These are phyloP conservation scores for Ophiorrhiza pumila DNA, from an alignment of 257 asterid species.

Conservation along the genomic window DNA sequence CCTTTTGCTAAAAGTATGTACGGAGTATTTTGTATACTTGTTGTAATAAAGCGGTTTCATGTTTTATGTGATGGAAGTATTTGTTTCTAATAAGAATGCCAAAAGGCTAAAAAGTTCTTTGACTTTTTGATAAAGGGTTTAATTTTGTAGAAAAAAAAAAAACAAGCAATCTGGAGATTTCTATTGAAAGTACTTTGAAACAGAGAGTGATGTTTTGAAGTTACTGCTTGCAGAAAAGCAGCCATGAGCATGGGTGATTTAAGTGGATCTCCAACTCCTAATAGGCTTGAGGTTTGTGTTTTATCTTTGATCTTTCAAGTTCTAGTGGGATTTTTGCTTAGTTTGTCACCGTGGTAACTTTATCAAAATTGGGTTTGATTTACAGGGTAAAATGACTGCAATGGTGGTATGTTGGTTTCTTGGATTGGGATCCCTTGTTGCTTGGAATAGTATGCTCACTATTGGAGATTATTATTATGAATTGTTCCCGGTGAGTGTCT, in stretches of 20 bases:
- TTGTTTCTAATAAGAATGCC: not conserved
- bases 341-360: not conserved
- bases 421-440: conserved; percentile 38
- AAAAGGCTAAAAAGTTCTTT: no score
- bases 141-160: not conserved
- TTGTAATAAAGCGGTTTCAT: not conserved
- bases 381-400: conserved; percentile 36
- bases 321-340: not conserved
- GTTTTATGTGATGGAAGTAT: not conserved
- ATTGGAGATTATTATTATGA: conserved; percentile 40
- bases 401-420: conserved; percentile 30
- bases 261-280: conserved; percentile 29
- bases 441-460: conserved; percentile 42
- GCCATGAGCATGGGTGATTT: conserved; percentile 27
- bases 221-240: conserved; percentile 12
- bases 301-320: not conserved
- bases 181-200: not conserved
- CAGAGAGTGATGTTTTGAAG: not conserved
- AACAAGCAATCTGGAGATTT: not conserved
- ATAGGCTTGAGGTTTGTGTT: conserved; percentile 66
- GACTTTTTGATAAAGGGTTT: not conserved
- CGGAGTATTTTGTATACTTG: not conserved
- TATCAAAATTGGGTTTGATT: not conserved
- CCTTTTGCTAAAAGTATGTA: not conserved
- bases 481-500: conserved; percentile 33